A percentile compares a stretch with the other conserved stretches of the same genome.
These are phyloP conservation scores for Solanum megistacrolobum DNA, from an alignment of 257 asterid genomes.

Conservation along the genomic window DNA sequence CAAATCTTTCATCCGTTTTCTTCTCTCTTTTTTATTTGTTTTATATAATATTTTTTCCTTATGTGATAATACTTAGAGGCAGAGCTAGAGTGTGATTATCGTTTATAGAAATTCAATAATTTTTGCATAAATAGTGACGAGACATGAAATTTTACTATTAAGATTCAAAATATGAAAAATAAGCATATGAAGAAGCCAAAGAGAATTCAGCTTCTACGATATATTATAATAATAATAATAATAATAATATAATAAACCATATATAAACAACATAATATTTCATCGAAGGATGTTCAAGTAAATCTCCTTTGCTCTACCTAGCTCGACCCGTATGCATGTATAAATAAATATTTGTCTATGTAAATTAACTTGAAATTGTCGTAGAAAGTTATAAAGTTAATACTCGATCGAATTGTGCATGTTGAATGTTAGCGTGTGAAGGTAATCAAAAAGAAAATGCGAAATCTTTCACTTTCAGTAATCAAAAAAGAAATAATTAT, in stretches of 20 bases:
- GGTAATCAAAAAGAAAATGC: neutral
- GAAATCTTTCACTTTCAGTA: constrained; percentile 11
- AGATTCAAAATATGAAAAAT: too few species aligned
- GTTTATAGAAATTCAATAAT: too few species aligned
- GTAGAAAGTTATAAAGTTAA: neutral
- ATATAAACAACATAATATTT: neutral
- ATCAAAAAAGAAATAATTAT: neutral
- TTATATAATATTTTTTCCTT: neutral
- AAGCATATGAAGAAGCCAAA: too few species aligned
- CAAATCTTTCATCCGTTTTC: neutral
- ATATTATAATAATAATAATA: too few species aligned
- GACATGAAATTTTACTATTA: too few species aligned
- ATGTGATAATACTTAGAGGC: neutral
- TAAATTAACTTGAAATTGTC: neutral
- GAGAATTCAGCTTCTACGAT: too few species aligned
- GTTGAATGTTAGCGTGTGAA: neutral
- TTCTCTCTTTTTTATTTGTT: neutral
- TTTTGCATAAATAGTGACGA: too few species aligned
- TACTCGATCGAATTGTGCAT: neutral
- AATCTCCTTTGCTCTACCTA: neutral
- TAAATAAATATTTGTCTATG: too few species aligned
- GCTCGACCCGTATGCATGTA: neutral
- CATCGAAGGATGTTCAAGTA: too few species aligned
- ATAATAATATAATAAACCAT: too few species aligned
- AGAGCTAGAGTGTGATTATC: neutral